Evolutionary conservation across 176 grass and related monocot species (phyloP).

Genomic region (Microstegium vimineum): DNA sequence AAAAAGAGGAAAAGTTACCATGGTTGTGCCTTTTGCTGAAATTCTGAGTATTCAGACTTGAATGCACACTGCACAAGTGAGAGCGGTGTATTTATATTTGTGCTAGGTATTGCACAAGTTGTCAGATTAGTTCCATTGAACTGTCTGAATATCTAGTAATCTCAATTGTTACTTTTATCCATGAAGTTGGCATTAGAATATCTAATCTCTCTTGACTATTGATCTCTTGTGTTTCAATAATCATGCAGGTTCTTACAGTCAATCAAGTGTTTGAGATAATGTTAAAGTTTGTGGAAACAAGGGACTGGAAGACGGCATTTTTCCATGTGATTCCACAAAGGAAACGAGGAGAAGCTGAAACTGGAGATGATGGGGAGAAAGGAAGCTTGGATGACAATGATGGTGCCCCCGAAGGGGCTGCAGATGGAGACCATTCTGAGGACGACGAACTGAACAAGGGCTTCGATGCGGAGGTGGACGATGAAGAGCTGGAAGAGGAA

Average conservation of each 20-base stretch:
- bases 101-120: not conserved
- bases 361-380: constrained; percentile 24
- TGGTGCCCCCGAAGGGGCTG: not conserved
- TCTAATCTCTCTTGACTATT: not conserved
- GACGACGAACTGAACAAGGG: constrained; percentile 1
- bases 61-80: not conserved
- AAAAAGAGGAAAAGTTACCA: not conserved
- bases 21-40: not conserved
- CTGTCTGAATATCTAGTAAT: not conserved
- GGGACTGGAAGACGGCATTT: constrained; percentile 90
- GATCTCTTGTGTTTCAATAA: not conserved
- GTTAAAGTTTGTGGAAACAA: constrained; percentile 87
- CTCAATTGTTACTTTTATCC: not conserved
- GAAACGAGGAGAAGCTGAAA: constrained; percentile 52
- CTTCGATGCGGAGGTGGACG: constrained; percentile 18
- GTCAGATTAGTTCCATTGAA: no score
- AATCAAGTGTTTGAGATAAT: constrained; percentile 98
- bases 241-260: constrained; percentile 79
- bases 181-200: not conserved
- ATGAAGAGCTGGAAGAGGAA: constrained; percentile 22
- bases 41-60: not conserved
- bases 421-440: not conserved
- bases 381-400: constrained; percentile 16
- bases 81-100: not conserved
- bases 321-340: constrained; percentile 86